Conservation (phyloP, 139 green algal species). For the Closterium sp. region DNA sequence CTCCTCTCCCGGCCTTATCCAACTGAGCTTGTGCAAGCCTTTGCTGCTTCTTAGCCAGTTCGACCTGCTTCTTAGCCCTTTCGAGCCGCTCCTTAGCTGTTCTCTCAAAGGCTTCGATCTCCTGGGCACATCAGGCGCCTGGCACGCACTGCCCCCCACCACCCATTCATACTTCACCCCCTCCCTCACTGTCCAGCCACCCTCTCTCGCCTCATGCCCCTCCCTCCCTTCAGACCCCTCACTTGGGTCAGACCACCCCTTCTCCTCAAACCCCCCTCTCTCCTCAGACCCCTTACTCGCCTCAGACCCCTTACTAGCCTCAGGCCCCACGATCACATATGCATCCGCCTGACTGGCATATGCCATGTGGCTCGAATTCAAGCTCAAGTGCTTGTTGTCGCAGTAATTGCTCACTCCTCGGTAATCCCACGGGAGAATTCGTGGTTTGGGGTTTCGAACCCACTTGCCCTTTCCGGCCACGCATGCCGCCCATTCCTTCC, state of each 20-base stretch:
- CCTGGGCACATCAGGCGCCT: neutral
- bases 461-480: neutral
- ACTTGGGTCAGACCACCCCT: too few species aligned
- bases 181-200: neutral
- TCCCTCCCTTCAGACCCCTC: too few species aligned
- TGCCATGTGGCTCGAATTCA: neutral
- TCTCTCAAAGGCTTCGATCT: neutral
- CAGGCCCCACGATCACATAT: too few species aligned
- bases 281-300: too few species aligned
- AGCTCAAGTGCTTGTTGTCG: neutral
- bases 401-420: neutral
- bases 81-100: neutral
- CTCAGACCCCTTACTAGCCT: too few species aligned
- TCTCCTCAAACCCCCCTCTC: too few species aligned
- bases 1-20: neutral
- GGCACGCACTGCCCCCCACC: neutral
- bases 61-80: neutral
- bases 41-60: neutral
- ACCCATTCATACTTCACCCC: neutral
- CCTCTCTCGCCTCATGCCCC: neutral
- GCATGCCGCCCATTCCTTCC: neutral
- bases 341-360: neutral
- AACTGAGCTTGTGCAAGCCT: neutral
- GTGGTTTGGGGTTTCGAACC: neutral
- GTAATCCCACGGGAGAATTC: neutral